These are phyloP conservation scores for Xylariaceae sp. DNA, from an alignment of 2,329 filamentous ascomycete species.

Conservation along the genomic window DNA sequence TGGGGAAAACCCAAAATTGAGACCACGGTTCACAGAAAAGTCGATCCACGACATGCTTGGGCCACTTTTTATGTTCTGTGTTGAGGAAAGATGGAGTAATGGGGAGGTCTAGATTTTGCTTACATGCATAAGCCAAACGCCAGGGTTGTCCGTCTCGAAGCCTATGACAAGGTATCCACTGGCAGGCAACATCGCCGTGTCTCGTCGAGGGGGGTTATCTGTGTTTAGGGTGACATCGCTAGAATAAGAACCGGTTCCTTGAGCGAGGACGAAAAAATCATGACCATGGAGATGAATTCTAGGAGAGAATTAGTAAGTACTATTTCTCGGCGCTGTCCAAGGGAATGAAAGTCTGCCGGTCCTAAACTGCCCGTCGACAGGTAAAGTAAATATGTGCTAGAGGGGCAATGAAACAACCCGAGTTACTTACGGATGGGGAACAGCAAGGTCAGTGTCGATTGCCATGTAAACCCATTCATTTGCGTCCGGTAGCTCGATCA, in stretches of 20 bases:
- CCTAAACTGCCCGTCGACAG: too few species aligned
- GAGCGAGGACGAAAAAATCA: conserved; percentile 44
- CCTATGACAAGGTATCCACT: conserved; percentile 52
- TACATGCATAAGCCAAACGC: conserved; percentile 46
- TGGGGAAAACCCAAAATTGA: too few species aligned
- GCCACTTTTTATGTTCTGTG: too few species aligned
- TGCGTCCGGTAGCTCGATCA: conserved; percentile 31
- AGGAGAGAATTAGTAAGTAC: conserved; percentile 18
- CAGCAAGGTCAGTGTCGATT: conserved; percentile 34
- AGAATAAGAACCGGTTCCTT: conserved; percentile 35
- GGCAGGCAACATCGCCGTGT: conserved; percentile 48
- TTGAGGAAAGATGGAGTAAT: too few species aligned
- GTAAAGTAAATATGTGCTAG: background rate
- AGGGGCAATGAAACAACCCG: background rate
- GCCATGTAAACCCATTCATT: conserved; percentile 40
- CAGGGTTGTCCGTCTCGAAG: conserved; percentile 56
- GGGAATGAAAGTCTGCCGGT: too few species aligned
- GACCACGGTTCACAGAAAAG: too few species aligned
- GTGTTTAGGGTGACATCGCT: conserved; percentile 37
- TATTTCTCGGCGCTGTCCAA: too few species aligned
- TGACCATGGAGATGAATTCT: conserved; percentile 50
- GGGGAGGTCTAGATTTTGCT: conserved; percentile 1
- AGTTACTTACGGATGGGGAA: conserved; percentile 30
- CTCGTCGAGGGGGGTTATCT: conserved; percentile 51
- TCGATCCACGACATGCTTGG: too few species aligned